These are phyloP conservation scores for Arabidopsis hybrid DNA, from an alignment of 441 rosid genomes.

Conservation along the genomic window DNA sequence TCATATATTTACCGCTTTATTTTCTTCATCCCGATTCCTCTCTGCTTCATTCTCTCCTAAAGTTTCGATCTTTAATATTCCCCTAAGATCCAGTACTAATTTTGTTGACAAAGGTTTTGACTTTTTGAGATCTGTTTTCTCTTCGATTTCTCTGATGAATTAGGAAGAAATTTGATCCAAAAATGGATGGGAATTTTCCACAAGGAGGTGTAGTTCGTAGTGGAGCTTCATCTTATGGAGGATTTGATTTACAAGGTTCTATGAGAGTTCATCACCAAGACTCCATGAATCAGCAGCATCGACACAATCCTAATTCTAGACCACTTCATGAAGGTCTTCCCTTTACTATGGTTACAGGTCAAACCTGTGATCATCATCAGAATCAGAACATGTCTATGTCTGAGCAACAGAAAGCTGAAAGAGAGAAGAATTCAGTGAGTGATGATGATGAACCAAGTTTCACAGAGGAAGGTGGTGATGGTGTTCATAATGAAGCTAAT, in stretches of 20 bases:
- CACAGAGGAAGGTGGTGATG: constrained; percentile 71
- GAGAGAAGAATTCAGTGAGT: constrained; percentile 63
- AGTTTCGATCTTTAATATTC: constrained; percentile 16
- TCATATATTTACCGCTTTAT: neutral
- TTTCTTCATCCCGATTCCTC: neutral
- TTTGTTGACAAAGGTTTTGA: neutral
- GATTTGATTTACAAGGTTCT: constrained; percentile 76
- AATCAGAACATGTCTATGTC: constrained; percentile 40
- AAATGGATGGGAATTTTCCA: constrained; percentile 76
- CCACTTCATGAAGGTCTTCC: constrained; percentile 41
- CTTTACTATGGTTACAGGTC: constrained; percentile 52
- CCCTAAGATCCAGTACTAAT: constrained; percentile 23
- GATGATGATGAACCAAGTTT: constrained; percentile 86
- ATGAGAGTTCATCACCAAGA: constrained; percentile 67
- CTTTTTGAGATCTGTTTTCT: constrained; percentile 3
- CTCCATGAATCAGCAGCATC: constrained; percentile 65
- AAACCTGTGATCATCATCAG: constrained; percentile 64
- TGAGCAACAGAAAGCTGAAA: constrained; percentile 63
- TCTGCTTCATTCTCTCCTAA: neutral
- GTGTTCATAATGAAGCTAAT: constrained; percentile 54
- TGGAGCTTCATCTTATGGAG: constrained; percentile 67
- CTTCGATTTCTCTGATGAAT: neutral
- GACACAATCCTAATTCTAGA: constrained; percentile 44
- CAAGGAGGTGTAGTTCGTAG: constrained; percentile 74
- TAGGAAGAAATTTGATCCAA: constrained; percentile 7